phyloP scores from a whole-genome alignment of 768 basidiomycete genomes.

The Leccinum aurantiacum region DNA sequence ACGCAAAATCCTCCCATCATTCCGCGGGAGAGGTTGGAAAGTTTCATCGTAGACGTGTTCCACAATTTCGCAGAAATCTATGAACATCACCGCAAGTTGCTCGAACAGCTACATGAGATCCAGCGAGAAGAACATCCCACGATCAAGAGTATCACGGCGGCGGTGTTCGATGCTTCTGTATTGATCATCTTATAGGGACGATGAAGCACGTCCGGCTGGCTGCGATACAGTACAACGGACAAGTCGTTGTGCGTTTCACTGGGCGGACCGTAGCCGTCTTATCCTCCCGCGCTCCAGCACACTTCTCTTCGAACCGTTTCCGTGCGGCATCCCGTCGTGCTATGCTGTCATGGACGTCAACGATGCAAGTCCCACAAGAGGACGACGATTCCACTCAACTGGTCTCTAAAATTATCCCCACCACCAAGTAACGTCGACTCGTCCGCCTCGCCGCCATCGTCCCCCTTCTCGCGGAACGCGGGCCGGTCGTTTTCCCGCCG shows the following conservation, averaged over 20 bases:
- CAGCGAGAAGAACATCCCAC: slow-evolving; percentile 85
- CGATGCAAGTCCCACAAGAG: not conserved
- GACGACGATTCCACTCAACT: slow-evolving; percentile 40
- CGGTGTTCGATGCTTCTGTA: slow-evolving; percentile 67
- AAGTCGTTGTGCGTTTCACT: no score
- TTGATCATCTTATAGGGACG: no score
- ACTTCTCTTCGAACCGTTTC: slow-evolving; percentile 58
- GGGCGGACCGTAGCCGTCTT: slow-evolving; percentile 44
- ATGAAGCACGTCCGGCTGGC: no score
- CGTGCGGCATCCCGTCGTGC: slow-evolving; percentile 74
- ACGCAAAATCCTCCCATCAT: slow-evolving; percentile 77
- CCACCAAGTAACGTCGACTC: slow-evolving; percentile 82
- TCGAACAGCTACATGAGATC: slow-evolving; percentile 80
- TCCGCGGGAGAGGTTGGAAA: slow-evolving; percentile 61
- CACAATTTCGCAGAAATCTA: slow-evolving; percentile 82
- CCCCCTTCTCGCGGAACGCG: slow-evolving; percentile 67
- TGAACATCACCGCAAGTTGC: slow-evolving; percentile 69
- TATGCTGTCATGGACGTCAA: slow-evolving; percentile 48
- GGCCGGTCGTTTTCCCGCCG: slow-evolving; percentile 64
- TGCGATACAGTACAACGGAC: no score
- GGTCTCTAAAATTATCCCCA: slow-evolving; percentile 76
- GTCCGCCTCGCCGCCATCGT: slow-evolving; percentile 72
- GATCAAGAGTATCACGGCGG: slow-evolving; percentile 77
- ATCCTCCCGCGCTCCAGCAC: slow-evolving; percentile 42
- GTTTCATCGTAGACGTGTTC: slow-evolving; percentile 85